Evolutionary conservation across 495 filamentous ascomycete species (phyloP), one percentile per base, ranked within the genome.

Genomic region (Astrothelium subdiscretum): DNA sequence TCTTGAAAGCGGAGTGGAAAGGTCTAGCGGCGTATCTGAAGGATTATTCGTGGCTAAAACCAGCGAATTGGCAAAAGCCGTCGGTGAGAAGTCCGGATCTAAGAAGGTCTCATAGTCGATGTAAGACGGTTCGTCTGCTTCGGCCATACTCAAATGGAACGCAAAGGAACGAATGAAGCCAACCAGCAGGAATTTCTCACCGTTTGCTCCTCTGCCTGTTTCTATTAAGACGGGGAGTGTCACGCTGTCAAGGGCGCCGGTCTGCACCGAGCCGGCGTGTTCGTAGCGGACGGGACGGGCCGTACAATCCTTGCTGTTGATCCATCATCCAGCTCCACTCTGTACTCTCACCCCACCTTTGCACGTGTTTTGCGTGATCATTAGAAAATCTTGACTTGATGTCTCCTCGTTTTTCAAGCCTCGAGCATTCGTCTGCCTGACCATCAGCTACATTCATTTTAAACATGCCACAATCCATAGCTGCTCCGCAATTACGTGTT

Each of bases 81-180:
- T 72, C 2, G 95, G 81, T 12, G 83, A 87, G 78, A 98, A 97
- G 57, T 79, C 69, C 2, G 92, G 91, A 66, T 88, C 85, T 64
- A 96, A 81, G 74, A 98, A 95, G 66, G 89, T 79, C 68, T 95
- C 90, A 75, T 96, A 96, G 79, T 98, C 91, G 73, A 98, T 92
- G 77, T 98, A 98, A 18, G 92, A 95, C 20, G 85, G 81, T 54
- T 87, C 85, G n/a, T 58, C 62, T 42, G 24, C 24, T 3, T 54
- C 48, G 29, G 48, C 48, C 48, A 54, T 29, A 10, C 20, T 54
- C n/a, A 11, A 6, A 27, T 29, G 3, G 48, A 8, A 8, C 3
- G 24, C 11, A 27, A 24, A 15, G 5, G n/a, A 15, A 22, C 20
- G 12, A 48, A n/a, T 38, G 35, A 15, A 38, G 35, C 15, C 35